Evolutionary conservation across 768 basidiomycete genomes (phyloP).

Genomic region (Calocybe cyanea): DNA sequence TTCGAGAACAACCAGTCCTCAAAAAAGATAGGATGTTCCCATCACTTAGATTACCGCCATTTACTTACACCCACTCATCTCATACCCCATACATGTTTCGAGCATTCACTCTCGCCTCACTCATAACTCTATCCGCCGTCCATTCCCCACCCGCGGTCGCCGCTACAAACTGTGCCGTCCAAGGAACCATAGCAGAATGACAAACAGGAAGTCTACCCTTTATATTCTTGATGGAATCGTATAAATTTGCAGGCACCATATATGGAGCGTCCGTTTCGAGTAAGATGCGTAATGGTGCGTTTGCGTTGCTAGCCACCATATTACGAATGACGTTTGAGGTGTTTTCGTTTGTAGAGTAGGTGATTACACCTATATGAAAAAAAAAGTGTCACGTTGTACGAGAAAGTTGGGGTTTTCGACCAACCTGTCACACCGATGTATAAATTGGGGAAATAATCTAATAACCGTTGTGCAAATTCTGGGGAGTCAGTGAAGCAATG

Average conservation of each 20-base stretch:
- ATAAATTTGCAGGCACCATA: slow-evolving; percentile 80
- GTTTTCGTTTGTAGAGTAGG: slow-evolving; percentile 71
- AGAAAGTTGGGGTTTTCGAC: background rate
- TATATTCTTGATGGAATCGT: slow-evolving; percentile 45
- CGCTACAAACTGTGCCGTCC: slow-evolving; percentile 78
- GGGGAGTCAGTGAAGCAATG: slow-evolving; percentile 89
- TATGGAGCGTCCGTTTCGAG: slow-evolving; percentile 87
- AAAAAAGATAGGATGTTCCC: no score
- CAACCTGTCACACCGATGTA: slow-evolving; percentile 79
- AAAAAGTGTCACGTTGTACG: background rate
- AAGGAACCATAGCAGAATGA: slow-evolving; percentile 81
- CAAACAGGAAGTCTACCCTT: slow-evolving; percentile 67
- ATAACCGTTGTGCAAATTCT: slow-evolving; percentile 63
- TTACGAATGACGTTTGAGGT: slow-evolving; percentile 65
- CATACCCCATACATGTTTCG: slow-evolving; percentile 48
- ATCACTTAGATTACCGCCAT: no score
- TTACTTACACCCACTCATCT: no score
- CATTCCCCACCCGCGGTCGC: slow-evolving; percentile 40
- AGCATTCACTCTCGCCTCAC: slow-evolving; percentile 62
- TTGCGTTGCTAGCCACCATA: slow-evolving; percentile 30
- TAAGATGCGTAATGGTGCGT: slow-evolving; percentile 43
- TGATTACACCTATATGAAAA: slow-evolving; percentile 62
- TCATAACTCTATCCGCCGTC: slow-evolving; percentile 56
- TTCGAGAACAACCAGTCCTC: no score
- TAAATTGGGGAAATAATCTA: slow-evolving; percentile 77